Evolutionary conservation across 2,329 filamentous ascomycete species (phyloP), one percentile per base, ranked within the genome.

Genomic region (Amphichorda felina): DNA sequence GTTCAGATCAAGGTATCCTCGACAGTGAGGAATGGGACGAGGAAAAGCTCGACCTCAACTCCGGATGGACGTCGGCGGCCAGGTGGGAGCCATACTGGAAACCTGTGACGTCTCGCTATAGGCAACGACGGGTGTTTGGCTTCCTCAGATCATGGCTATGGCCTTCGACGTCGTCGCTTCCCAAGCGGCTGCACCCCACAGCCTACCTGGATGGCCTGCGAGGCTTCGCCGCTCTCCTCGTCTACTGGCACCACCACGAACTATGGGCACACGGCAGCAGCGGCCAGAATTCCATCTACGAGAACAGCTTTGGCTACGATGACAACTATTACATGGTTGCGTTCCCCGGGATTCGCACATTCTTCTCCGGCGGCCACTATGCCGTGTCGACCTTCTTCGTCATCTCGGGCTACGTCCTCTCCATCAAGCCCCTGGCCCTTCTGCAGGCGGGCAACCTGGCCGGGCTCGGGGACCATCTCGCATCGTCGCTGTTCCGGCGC

Each of bases 221-320:
- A 47, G 78, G 79, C 4, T 79, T 82, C 41, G 76, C 77, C 4
- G 75, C 78, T 3, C 63, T 82, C 21, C 50, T 81, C 19, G 78
- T 82, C 11, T 82, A 80, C 50, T 61, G 68, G 43, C 71, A 77
- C 36, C 73, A 79, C 50, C 66, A 79, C 49, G 54, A 70, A 43
- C 50, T 74, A 5, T 77, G 72, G 72, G 64, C 63, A 30, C 76
- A 75, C 50, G 57, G 49, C 38, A 53, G 50, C 19, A 50, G 41
- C 2, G 46, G 48, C 1, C 53, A 56, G 27, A 57, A 59, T 28
- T 34, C 43, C 8, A 52, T 60, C 2, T 55, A 76, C n/a, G 70
- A 76, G 44, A 66, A 66, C 30, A 62, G 62, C 7, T 80, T 62
- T 41, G 64, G 70, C 26, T 66, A 68, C 45, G 47, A 67, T 1